phyloP scores from a whole-genome alignment of 164 flowering plant species.

The Magnolia changhungtana region DNA sequence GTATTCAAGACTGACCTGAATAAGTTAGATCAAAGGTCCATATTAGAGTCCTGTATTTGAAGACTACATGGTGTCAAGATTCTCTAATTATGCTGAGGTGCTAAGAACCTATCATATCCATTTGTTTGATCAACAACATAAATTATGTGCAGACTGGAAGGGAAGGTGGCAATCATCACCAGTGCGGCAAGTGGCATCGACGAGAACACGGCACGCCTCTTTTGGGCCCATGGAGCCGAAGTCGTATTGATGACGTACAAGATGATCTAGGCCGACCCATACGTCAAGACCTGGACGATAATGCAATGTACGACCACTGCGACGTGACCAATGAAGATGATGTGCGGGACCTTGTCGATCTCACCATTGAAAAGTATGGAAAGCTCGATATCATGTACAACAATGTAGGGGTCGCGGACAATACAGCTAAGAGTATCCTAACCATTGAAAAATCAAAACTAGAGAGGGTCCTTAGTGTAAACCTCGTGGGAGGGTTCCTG shows the following conservation, averaged over 20 bases:
- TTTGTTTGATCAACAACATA: too few relatives aligned
- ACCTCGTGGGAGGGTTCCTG: slow-evolving; percentile 21
- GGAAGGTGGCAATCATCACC: slow-evolving; percentile 53
- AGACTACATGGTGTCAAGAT: too few relatives aligned
- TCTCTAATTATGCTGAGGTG: too few relatives aligned
- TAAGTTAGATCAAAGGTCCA: too few relatives aligned
- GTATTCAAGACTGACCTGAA: too few relatives aligned
- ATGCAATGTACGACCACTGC: slow-evolving; percentile 15
- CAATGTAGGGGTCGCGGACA: slow-evolving; percentile 23
- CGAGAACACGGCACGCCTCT: slow-evolving; percentile 33
- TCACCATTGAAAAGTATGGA: slow-evolving; percentile 14
- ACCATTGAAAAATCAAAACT: slow-evolving; percentile 4
- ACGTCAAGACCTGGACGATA: slow-evolving; percentile 2
- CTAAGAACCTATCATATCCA: too few relatives aligned
- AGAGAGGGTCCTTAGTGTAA: slow-evolving; percentile 14
- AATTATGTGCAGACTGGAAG: slow-evolving; percentile 32
- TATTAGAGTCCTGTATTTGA: too few relatives aligned
- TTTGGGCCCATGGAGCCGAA: slow-evolving; percentile 46
- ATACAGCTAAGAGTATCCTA: background rate
- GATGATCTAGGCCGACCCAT: slow-evolving; percentile 24
- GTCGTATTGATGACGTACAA: slow-evolving; percentile 53
- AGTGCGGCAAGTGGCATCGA: slow-evolving; percentile 65
- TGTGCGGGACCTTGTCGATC: slow-evolving; percentile 14
- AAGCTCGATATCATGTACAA: slow-evolving; percentile 33
- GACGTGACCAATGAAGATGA: slow-evolving; percentile 17